A percentile compares a stretch with the other conserved stretches of the same genome.
Evolutionary conservation across 2,329 filamentous ascomycete genomes (phyloP).

Genomic region (Colletotrichum orchidophilum): DNA sequence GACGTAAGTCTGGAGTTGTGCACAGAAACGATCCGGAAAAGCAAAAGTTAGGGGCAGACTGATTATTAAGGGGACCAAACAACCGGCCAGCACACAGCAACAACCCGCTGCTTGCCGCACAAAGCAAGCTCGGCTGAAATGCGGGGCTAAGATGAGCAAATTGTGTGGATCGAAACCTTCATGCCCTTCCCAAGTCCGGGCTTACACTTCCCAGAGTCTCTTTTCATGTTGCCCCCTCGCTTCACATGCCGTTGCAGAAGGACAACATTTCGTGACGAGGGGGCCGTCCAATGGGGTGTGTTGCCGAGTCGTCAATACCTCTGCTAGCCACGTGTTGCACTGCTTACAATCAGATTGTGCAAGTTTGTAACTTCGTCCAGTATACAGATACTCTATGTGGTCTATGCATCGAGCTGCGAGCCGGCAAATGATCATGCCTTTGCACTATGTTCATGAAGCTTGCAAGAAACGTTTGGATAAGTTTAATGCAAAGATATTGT

Average conservation of each 20-base stretch:
- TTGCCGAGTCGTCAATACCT: not conserved
- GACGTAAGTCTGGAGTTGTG: constrained; percentile 4
- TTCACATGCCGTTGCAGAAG: constrained; percentile 1
- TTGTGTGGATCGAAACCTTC: not conserved
- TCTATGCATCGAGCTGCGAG: not conserved
- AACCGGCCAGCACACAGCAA: not conserved
- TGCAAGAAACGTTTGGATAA: not conserved
- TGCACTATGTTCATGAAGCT: not conserved
- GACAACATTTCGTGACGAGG: not conserved
- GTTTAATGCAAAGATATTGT: not conserved
- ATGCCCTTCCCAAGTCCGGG: constrained; percentile 15
- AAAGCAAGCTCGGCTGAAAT: not conserved
- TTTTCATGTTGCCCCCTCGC: not conserved
- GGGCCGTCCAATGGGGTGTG: constrained; percentile 1
- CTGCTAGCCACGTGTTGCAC: constrained; percentile 2
- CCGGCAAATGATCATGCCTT: not conserved
- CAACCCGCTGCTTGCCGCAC: not conserved
- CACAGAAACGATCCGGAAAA: constrained; percentile 11
- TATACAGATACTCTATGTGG: not conserved
- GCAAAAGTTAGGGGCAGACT: not conserved
- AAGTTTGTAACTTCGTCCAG: not conserved
- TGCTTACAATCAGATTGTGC: constrained; percentile 7
- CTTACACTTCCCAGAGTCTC: not conserved
- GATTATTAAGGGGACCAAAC: constrained; percentile 3
- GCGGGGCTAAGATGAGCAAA: not conserved